A percentile compares a stretch with the other conserved stretches of the same genome.
These are phyloP conservation scores for Ceratobasidium sp. DNA, from an alignment of 1,284 basidiomycete genomes.

Conservation along the genomic window DNA sequence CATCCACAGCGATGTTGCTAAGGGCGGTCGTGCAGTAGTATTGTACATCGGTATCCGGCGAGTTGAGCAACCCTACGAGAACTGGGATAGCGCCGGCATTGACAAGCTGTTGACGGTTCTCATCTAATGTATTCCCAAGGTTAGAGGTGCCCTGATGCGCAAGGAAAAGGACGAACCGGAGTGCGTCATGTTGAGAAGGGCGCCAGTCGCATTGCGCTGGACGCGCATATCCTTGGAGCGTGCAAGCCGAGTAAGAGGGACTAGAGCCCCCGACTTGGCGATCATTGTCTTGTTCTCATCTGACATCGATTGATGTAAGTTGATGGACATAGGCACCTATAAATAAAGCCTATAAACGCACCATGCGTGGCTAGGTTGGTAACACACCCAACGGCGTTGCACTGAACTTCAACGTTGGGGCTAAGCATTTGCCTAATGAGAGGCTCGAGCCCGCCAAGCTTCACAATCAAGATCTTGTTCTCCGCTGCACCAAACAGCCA, in stretches of 20 bases:
- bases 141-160: neutral
- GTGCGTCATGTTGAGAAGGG: slow-evolving; percentile 99
- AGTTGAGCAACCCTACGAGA: slow-evolving; percentile 92
- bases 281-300: slow-evolving; percentile 99
- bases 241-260: slow-evolving; percentile 94
- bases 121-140: slow-evolving; percentile 64
- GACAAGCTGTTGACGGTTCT: slow-evolving; percentile 98
- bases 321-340: neutral
- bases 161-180: slow-evolving; percentile 66
- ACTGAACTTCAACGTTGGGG: slow-evolving; percentile 99
- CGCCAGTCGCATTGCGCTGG: slow-evolving; percentile 97
- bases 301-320: slow-evolving; percentile 43
- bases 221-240: slow-evolving; percentile 99
- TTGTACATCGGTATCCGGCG: slow-evolving; percentile 98
- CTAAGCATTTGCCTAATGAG: slow-evolving; percentile 99
- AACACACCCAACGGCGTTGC: slow-evolving; percentile 99
- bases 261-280: slow-evolving; percentile 96
- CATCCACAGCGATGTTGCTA: slow-evolving; percentile 98
- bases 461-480: slow-evolving; percentile 99
- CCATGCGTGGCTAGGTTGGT: slow-evolving; percentile 99
- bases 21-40: slow-evolving; percentile 99
- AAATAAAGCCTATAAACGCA: slow-evolving; percentile 53
- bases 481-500: slow-evolving; percentile 67
- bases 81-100: slow-evolving; percentile 99
- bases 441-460: slow-evolving; percentile 96